Conservation (phyloP, 2,329 filamentous ascomycete genomes). For the Aureobasidium sp. region DNA sequence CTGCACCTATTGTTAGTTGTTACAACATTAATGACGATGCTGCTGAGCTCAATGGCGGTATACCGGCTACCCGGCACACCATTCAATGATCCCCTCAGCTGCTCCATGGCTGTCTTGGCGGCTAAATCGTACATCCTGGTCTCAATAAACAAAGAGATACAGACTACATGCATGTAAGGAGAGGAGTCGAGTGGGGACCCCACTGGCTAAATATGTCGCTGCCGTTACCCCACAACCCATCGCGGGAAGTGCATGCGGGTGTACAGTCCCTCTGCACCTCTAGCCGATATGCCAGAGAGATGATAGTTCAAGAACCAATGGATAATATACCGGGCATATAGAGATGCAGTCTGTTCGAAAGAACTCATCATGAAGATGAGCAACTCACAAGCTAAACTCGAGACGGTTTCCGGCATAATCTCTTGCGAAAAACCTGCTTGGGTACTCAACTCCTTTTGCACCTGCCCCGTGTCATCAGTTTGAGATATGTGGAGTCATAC, state of each 20-base stretch:
- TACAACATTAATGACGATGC: background rate
- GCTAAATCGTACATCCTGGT: background rate
- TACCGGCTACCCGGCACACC: background rate
- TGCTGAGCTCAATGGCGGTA: background rate
- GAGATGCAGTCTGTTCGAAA: background rate
- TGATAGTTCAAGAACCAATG: background rate
- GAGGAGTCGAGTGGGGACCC: background rate
- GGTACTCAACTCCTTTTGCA: constrained; percentile 49
- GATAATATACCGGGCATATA: background rate
- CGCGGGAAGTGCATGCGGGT: background rate
- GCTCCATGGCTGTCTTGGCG: background rate
- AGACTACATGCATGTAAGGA: background rate
- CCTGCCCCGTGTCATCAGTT: constrained; percentile 24
- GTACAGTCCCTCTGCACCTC: background rate
- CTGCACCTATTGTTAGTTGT: background rate
- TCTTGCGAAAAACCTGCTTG: constrained; percentile 51
- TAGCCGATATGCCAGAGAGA: background rate
- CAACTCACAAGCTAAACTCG: constrained; percentile 28
- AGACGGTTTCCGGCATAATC: constrained; percentile 33
- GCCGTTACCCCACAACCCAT: background rate
- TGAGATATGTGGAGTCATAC: background rate
- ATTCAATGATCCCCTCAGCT: background rate
- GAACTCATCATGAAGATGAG: background rate
- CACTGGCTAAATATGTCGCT: background rate
- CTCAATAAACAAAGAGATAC: background rate